These are phyloP conservation scores for Podospora didyma DNA, from an alignment of 495 filamentous ascomycete species.

Conservation along the genomic window DNA sequence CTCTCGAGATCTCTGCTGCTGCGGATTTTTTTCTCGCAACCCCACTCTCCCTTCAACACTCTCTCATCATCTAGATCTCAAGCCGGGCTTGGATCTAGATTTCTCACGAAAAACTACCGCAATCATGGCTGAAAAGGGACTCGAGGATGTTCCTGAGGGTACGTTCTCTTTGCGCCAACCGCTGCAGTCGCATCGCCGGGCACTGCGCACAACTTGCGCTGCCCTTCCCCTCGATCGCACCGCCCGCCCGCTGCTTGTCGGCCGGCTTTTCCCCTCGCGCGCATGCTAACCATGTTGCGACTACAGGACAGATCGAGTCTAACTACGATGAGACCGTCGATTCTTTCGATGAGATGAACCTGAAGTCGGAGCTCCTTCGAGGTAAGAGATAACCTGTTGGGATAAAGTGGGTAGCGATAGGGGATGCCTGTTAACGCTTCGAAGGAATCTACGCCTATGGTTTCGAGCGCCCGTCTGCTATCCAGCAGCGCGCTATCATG, in stretches of 20 bases:
- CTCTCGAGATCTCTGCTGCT: constrained; percentile 35
- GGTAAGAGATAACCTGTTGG: constrained; percentile 53
- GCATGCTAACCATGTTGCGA: constrained; percentile 14
- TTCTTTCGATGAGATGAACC: constrained; percentile 96
- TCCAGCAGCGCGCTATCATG: constrained; percentile 99
- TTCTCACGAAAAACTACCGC: constrained; percentile 49
- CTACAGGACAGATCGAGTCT: constrained; percentile 92
- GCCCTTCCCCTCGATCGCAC: neutral
- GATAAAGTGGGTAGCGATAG: constrained; percentile 4
- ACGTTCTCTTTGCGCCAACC: constrained; percentile 31
- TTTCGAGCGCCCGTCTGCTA: constrained; percentile 98
- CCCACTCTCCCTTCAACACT: constrained; percentile 34
- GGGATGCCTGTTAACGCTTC: constrained; percentile 13
- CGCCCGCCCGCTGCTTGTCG: neutral
- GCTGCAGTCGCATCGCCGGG: neutral
- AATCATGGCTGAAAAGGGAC: constrained; percentile 98
- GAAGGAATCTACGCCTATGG: constrained; percentile 97
- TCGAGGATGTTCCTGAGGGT: constrained; percentile 94
- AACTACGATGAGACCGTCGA: constrained; percentile 99
- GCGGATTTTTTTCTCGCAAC: constrained; percentile 41
- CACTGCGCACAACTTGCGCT: constrained; percentile 2
- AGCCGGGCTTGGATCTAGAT: constrained; percentile 69
- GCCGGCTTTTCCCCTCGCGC: neutral
- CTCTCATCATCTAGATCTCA: constrained; percentile 47
- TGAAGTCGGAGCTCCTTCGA: constrained; percentile 94